A percentile compares a stretch with the other conserved stretches of the same genome.
phyloP scores from a whole-genome alignment of 306 rosid species.

The Castanea crenata region DNA sequence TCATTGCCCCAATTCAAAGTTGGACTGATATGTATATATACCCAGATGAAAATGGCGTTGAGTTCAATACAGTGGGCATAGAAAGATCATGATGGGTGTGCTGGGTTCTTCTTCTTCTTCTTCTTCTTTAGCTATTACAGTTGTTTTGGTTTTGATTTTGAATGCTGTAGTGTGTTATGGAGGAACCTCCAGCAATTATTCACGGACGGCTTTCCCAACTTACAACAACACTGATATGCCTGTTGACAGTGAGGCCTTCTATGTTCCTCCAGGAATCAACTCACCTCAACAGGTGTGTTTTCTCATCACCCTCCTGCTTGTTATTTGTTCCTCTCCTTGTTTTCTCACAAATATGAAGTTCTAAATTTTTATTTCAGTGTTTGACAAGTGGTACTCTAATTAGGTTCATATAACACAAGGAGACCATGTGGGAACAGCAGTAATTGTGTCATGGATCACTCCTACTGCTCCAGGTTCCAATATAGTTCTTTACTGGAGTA shows the following conservation, averaged over 20 bases:
- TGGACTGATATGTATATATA: neutral
- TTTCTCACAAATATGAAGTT: neutral
- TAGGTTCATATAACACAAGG: constrained; percentile 98
- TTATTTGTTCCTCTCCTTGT: neutral
- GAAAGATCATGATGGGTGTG: constrained; percentile 29
- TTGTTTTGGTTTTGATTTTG: constrained; percentile 30
- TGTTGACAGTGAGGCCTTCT: constrained; percentile 58
- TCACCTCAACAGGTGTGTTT: constrained; percentile 72
- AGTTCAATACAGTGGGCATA: neutral
- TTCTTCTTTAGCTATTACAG: constrained; percentile 8
- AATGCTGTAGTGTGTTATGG: constrained; percentile 42
- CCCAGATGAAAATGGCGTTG: neutral
- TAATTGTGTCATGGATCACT: constrained; percentile 84
- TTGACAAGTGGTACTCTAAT: constrained; percentile 6
- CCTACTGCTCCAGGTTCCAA: constrained; percentile 64
- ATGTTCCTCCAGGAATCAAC: constrained; percentile 61
- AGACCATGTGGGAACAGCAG: constrained; percentile 63
- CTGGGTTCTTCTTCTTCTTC: constrained; percentile 22
- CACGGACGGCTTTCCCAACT: constrained; percentile 35
- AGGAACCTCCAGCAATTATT: constrained; percentile 45
- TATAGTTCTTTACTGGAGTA: constrained; percentile 59
- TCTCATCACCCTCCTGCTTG: neutral
- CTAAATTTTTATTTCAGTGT: neutral
- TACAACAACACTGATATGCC: constrained; percentile 43
- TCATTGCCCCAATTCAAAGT: too few species aligned